Evolutionary conservation across 257 asterid genomes (phyloP).

Genomic region (Craterostigma plantagineum): DNA sequence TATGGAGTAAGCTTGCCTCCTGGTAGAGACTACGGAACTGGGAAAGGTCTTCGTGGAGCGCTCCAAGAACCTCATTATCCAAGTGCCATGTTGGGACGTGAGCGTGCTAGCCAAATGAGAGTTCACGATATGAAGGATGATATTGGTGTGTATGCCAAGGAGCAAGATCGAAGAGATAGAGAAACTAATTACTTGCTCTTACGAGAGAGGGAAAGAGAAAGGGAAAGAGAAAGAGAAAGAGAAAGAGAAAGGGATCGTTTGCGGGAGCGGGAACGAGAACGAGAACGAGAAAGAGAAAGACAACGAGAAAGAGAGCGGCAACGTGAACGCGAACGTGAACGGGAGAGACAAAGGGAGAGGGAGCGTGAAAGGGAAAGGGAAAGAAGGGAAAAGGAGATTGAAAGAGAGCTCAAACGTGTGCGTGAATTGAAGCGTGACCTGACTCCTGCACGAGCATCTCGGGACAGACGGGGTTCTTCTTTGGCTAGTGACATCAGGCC

Average conservation of each 20-base stretch:
- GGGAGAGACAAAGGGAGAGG: constrained; percentile 31
- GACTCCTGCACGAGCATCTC: constrained; percentile 64
- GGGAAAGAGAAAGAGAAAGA: too few relatives aligned
- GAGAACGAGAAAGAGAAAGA: constrained; percentile 43
- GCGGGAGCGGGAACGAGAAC: constrained; percentile 36
- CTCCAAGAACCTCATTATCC: constrained; percentile 54
- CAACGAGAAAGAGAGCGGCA: constrained; percentile 31
- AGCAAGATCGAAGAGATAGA: constrained; percentile 58
- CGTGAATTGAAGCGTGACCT: constrained; percentile 43
- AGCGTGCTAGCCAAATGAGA: constrained; percentile 29
- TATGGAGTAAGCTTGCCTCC: constrained; percentile 99
- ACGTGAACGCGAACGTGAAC: constrained; percentile 39
- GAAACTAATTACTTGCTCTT: constrained; percentile 49
- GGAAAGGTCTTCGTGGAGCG: constrained; percentile 59
- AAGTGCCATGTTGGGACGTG: constrained; percentile 25
- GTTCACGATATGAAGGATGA: constrained; percentile 58
- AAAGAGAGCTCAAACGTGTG: constrained; percentile 47
- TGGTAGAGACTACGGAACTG: constrained; percentile 90
- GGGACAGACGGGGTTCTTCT: constrained; percentile 64
- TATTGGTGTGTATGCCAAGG: constrained; percentile 42
- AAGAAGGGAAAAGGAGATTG: constrained; percentile 58
- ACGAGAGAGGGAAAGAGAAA: constrained; percentile 67
- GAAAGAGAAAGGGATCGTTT: constrained; percentile 29
- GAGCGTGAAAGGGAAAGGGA: constrained; percentile 37
- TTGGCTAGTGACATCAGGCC: constrained; percentile 57